Evolutionary conservation across 1,284 basidiomycete genomes (phyloP), one percentile per base, ranked within the genome.

Genomic region (Sanghuangporus baumii): DNA sequence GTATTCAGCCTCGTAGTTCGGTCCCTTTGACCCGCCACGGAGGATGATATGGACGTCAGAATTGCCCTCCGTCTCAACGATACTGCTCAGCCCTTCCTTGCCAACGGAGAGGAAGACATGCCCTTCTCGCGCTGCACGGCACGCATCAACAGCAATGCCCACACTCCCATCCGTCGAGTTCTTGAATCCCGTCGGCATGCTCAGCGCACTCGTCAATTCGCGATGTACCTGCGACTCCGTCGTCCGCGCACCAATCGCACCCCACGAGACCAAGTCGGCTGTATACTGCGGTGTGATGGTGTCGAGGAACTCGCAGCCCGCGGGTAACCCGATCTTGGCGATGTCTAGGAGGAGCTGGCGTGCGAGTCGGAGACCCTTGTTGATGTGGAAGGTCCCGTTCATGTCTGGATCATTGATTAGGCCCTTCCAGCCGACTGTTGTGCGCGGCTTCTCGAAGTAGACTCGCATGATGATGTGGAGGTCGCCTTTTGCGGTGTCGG

Each of bases 341-440:
- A 98, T 82, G 69, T 96, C 92, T 57, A 96, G 82, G 41, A 99
- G 85, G 61, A 98, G 81, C 14, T 89, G 86, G 58, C 96, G 90
- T 4, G 94, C 96, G 60, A 91, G 83, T n/a, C 94, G 87, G 55
- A 99, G 83, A 48, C 96, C 96, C 72, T 92, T 94, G 85, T 99
- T 99, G 78, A 98, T 98, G 70, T 95, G 87, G 83, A 92, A 96
- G 71, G 79, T 86, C 58, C 83, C 83, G 73, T 95, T 93, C 75
- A 96, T 85, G 65, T 91, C 86, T 5, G 93, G 93, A 72, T 94
- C 91, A 73, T 98, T 99, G 79, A 99, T 98, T 67, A 99, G 85
- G 57, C 96, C 96, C 75, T 98, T 98, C 96, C 96, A 98, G 18
- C 96, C 96, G 59, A 98, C 90, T 0, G 96, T 98, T 11, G 96